Base-by-base conservation (phyloP, 768 basidiomycete genomes). In the Trichaptum fuscoviolaceum region DNA sequence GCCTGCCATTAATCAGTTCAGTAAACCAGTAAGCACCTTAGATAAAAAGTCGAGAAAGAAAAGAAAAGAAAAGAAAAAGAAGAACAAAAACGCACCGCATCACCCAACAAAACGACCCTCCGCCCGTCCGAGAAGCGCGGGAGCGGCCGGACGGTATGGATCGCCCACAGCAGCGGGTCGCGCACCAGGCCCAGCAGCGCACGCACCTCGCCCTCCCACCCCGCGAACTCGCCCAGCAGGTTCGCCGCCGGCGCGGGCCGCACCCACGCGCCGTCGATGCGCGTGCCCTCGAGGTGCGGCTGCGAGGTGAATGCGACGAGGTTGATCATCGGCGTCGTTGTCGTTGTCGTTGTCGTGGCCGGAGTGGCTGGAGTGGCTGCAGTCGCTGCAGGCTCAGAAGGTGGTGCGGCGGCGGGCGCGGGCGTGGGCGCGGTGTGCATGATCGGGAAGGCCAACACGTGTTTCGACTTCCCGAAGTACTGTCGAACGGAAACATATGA, bases 151-250 rank as follows among this genome's bases (percentile, higher is more conserved):
- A 86, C 68, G 23, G 71, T 70, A 66, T 82, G 79, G 2, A 85
- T 70, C 3, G 78, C 78, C 82, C 84, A 85, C 69, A 75, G 77
- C 20, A 74, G 78, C 1, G 80, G 76, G 9, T 69, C 71, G 26
- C 77, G 72, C 24, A 78, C 70, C 64, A 75, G 77, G 70, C 68
- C 70, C 71, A 23, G 65, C 64, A 60, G 68, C 24, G 20, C 30
- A 20, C 66, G 64, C 66, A 73, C 85, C 83, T 87, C 86, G 65
- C 86, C 80, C 7, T 85, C 85, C 68, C 67, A 35, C 63, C 67
- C 24, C 63, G 65, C 63, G 67, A 63, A 64, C 62, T 64, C 25
- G n/a, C 17, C 61, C 26, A 69, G 67, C 17, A 68, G 57, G 35
- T 66, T 63, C 57, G 58, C 15, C 58, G 30, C 27, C 23, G 59